These are phyloP conservation scores for Hortiboletus rubellus DNA, from an alignment of 1,284 basidiomycete species.

Conservation along the genomic window DNA sequence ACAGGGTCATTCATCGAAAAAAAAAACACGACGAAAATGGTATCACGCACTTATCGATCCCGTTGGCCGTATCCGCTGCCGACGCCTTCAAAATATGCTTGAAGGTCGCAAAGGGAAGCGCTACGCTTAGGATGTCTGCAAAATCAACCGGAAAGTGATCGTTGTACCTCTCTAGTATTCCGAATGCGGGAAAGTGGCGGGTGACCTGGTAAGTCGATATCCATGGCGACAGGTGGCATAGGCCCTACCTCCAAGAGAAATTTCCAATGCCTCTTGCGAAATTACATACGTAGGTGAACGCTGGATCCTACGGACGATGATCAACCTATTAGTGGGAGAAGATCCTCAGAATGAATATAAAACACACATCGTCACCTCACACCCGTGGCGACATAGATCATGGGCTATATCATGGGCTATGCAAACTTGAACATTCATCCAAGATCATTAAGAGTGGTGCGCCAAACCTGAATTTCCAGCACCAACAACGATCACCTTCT, in stretches of 20 bases:
- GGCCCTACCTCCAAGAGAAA: slow-evolving; percentile 16
- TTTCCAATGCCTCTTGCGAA: slow-evolving; percentile 14
- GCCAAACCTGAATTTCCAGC: slow-evolving; percentile 30
- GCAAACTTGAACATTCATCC: not conserved
- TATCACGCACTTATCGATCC: slow-evolving; percentile 23
- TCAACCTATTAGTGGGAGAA: not conserved
- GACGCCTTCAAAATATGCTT: slow-evolving; percentile 13
- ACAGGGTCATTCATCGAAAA: not conserved
- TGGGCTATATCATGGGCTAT: slow-evolving; percentile 33
- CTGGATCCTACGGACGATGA: slow-evolving; percentile 21
- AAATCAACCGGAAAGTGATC: slow-evolving; percentile 28
- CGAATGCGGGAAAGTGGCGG: not conserved
- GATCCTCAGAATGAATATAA: not conserved
- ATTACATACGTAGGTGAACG: slow-evolving; percentile 31
- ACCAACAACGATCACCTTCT: slow-evolving; percentile 29
- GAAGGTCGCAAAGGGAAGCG: slow-evolving; percentile 22
- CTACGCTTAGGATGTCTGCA: slow-evolving; percentile 22
- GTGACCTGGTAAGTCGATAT: not conserved
- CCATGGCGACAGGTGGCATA: not conserved
- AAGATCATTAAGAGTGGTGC: not conserved
- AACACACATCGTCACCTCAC: slow-evolving; percentile 28
- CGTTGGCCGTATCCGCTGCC: slow-evolving; percentile 11
- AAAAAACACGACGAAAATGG: not conserved
- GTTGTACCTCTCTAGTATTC: slow-evolving; percentile 25
- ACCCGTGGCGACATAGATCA: slow-evolving; percentile 20